Evolutionary conservation across 73 alveolate species (phyloP).

Genomic region (Paramecium sexaurelia): DNA sequence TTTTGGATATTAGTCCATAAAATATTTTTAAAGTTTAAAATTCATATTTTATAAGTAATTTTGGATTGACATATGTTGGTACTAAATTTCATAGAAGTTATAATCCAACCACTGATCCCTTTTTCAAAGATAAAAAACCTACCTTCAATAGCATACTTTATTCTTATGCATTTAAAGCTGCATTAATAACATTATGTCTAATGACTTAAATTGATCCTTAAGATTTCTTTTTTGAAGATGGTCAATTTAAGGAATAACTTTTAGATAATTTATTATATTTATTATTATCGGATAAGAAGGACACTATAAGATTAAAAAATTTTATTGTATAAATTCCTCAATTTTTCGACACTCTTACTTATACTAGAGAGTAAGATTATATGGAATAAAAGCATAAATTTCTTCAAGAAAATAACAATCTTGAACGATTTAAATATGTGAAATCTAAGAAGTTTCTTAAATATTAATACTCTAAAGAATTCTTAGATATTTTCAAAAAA

Average conservation of each 20-base stretch:
- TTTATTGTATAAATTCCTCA: neutral
- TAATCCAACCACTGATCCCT: neutral
- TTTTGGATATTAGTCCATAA: constrained; percentile 34
- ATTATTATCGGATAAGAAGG: neutral
- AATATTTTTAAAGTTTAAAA: neutral
- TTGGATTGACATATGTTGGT: constrained; percentile 23
- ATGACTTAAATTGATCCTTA: constrained; percentile 32
- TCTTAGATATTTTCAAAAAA: neutral
- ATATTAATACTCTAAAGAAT: neutral
- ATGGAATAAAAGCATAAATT: neutral
- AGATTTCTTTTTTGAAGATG: constrained; percentile 45
- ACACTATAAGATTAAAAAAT: neutral
- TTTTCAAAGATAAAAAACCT: neutral
- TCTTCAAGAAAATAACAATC: too few species aligned
- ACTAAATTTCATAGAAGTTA: constrained; percentile 20
- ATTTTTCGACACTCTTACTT: neutral
- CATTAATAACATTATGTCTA: neutral
- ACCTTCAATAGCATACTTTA: neutral
- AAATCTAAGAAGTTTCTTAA: neutral
- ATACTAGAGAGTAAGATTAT: neutral
- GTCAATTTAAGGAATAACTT: constrained; percentile 18
- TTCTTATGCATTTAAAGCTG: neutral
- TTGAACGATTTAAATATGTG: neutral
- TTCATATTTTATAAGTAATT: neutral
- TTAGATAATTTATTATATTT: neutral